Evolutionary conservation across 2,329 filamentous ascomycete species (phyloP).

Genomic region (Rutstroemia sp.): DNA sequence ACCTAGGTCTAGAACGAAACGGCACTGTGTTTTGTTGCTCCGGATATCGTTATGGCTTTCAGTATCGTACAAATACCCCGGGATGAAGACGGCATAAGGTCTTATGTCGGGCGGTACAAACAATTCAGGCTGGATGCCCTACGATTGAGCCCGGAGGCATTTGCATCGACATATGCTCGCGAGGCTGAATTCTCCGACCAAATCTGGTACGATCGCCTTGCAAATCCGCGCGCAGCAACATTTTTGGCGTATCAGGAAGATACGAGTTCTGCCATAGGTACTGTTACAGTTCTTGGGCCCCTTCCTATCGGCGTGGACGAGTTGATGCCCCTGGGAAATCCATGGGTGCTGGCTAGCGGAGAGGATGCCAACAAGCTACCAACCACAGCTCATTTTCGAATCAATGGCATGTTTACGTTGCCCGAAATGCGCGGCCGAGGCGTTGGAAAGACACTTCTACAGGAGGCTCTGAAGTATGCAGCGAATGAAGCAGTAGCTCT

Average conservation of each 20-base stretch:
- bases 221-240: constrained; percentile 30
- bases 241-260: constrained; percentile 28
- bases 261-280: constrained; percentile 24
- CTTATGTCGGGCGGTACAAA: constrained; percentile 20
- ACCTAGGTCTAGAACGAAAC: background rate
- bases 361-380: background rate
- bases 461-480: constrained; percentile 25
- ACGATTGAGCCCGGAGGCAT: constrained; percentile 27
- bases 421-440: constrained; percentile 32
- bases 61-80: constrained; percentile 21
- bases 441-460: constrained; percentile 30
- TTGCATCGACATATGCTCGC: constrained; percentile 33
- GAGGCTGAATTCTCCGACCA: constrained; percentile 31
- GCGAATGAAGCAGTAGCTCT: constrained; percentile 19
- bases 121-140: constrained; percentile 22
- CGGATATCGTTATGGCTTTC: constrained; percentile 16
- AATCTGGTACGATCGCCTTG: constrained; percentile 32
- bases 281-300: constrained; percentile 30
- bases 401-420: constrained; percentile 34
- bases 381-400: constrained; percentile 25
- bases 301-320: constrained; percentile 18
- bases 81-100: constrained; percentile 18
- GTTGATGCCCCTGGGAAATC: constrained; percentile 11
- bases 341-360: constrained; percentile 13
- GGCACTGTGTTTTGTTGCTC: background rate